A percentile compares a stretch with the other conserved stretches of the same genome.
These are phyloP conservation scores for Paecilomyces variotii DNA, from an alignment of 2,329 filamentous ascomycete genomes.

Conservation along the genomic window DNA sequence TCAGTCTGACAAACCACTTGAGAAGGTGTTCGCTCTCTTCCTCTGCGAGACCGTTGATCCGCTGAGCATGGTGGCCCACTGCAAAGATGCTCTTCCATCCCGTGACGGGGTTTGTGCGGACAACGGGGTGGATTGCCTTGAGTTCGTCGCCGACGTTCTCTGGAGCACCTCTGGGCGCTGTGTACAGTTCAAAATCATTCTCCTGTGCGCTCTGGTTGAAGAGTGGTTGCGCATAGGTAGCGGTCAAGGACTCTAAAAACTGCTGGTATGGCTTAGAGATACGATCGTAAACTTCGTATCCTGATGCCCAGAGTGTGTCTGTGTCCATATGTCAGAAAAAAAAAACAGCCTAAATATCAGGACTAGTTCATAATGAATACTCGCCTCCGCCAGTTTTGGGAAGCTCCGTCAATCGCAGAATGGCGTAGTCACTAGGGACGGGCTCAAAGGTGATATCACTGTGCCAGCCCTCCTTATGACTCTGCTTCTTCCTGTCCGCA, in stretches of 20 bases:
- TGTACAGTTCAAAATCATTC: slow-evolving; percentile 22
- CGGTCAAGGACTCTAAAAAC: slow-evolving; percentile 34
- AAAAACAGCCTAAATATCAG: background rate
- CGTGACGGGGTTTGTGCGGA: slow-evolving; percentile 47
- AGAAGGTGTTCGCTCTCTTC: slow-evolving; percentile 26
- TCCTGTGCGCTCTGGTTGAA: slow-evolving; percentile 25
- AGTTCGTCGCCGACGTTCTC: slow-evolving; percentile 50
- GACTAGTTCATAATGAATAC: background rate
- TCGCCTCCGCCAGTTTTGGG: slow-evolving; percentile 36
- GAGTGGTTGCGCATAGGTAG: slow-evolving; percentile 22
- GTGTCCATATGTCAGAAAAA: background rate
- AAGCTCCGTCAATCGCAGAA: slow-evolving; percentile 37
- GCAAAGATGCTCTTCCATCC: slow-evolving; percentile 33
- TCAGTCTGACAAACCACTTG: slow-evolving; percentile 27
- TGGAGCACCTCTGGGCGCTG: slow-evolving; percentile 40
- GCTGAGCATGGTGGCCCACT: slow-evolving; percentile 21
- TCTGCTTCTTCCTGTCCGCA: slow-evolving; percentile 14
- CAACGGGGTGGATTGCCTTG: slow-evolving; percentile 35
- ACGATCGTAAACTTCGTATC: slow-evolving; percentile 37
- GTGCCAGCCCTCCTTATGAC: slow-evolving; percentile 36
- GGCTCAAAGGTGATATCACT: slow-evolving; percentile 44
- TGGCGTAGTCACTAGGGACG: slow-evolving; percentile 41
- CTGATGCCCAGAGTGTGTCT: slow-evolving; percentile 39
- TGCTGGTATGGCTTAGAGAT: slow-evolving; percentile 29
- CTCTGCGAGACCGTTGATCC: slow-evolving; percentile 24